Evolutionary conservation across 331 rosid species (phyloP), one percentile per base, ranked within the genome.

Genomic region (Pyrus hybrid): DNA sequence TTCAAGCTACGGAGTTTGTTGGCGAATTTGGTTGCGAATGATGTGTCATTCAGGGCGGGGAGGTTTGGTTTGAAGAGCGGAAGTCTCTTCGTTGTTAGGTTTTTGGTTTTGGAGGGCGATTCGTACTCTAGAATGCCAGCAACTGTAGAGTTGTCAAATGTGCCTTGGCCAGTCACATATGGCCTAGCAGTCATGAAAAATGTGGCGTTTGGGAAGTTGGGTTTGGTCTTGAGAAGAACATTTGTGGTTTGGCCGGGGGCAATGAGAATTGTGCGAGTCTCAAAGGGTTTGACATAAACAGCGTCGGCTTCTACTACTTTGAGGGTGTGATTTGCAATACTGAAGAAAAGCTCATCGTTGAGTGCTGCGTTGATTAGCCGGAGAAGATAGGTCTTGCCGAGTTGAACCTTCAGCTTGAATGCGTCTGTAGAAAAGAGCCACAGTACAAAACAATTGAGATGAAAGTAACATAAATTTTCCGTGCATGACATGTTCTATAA

Each of bases 281-380:
- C 60, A 16, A 81, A 81, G 12, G 81, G 85, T 17, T 81, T 81
- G 3, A 73, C 68, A 8, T 82, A 77, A 14, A 82, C 33, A 1
- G 85, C 85, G 25, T 82, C 82, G 1, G 68, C 79, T 58, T 82
- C 85, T 0, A 77, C 82, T 17, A 82, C 82, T 45, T 51, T 60
- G 53, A 81, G 75, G 13, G 75, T 65, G 47, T 81, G 85, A 20
- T 76, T 81, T 20, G 85, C 85, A 56, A 81, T 75, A 72, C 80
- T 80, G 67, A 81, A 81, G 65, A 76, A 81, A 2, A 81, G 75
- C 49, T 81, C 78, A 7, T 73, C 69, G 18, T 82, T 77, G 0
- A 82, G 82, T 63, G 79, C 85, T 7, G 82, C 82, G 16, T 82
- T 82, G 76, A 82, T 82, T 14, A 82, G 21, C 14, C 82, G 82